These are phyloP conservation scores for Fusarium oligoseptatum DNA, from an alignment of 2,329 filamentous ascomycete species.

Conservation along the genomic window DNA sequence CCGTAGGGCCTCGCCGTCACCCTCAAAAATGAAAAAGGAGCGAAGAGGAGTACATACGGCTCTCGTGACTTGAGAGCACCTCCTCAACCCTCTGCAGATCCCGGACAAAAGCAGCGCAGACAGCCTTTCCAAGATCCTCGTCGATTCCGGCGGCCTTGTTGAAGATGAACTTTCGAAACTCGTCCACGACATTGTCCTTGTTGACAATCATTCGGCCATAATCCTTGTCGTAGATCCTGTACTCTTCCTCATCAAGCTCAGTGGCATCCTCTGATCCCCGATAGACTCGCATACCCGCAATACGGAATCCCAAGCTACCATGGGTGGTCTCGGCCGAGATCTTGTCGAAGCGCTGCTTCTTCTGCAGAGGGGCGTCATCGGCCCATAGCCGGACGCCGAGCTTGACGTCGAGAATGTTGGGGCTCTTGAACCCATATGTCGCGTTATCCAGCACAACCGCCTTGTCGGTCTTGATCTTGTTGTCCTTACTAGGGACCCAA, in stretches of 20 bases:
- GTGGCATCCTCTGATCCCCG: constrained; percentile 66
- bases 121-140: constrained; percentile 66
- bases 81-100: constrained; percentile 67
- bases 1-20: constrained; percentile 68
- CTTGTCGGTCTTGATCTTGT: constrained; percentile 79
- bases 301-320: constrained; percentile 70
- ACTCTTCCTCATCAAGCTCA: constrained; percentile 67
- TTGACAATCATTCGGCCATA: constrained; percentile 69
- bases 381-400: constrained; percentile 90
- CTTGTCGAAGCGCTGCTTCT: constrained; percentile 71
- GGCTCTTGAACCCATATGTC: constrained; percentile 81
- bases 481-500: constrained; percentile 65
- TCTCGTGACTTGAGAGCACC: constrained; percentile 68
- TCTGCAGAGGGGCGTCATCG: constrained; percentile 73
- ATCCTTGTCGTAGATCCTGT: constrained; percentile 73
- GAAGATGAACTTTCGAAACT: constrained; percentile 70
- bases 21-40: constrained; percentile 76
- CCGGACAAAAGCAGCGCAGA: constrained; percentile 66
- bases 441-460: constrained; percentile 90
- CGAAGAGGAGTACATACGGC: constrained; percentile 74
- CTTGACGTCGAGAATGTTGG: constrained; percentile 95
- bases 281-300: constrained; percentile 75
- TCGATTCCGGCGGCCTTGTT: constrained; percentile 70
- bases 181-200: constrained; percentile 66
- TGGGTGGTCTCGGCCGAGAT: constrained; percentile 72